Percentiles rank a stretch among this genome's conserved stretches.
Evolutionary conservation across 2,329 filamentous ascomycete genomes (phyloP).

Genomic region (Fusarium dimerum): DNA sequence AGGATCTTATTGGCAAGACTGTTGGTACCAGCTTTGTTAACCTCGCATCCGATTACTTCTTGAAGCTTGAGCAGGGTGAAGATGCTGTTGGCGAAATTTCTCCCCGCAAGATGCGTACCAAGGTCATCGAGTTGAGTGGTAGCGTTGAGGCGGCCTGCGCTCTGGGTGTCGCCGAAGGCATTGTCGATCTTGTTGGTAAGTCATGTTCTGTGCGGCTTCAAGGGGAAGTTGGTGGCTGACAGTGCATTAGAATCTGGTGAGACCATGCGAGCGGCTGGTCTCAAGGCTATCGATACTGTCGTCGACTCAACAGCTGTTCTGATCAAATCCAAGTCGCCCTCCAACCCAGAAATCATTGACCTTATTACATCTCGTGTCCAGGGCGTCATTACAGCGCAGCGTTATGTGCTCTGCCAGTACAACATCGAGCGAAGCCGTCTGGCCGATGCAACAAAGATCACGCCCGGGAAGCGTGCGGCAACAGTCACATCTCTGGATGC

Average conservation of each 20-base stretch:
- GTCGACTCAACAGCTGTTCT: constrained; percentile 85
- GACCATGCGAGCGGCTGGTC: constrained; percentile 93
- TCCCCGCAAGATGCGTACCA: constrained; percentile 68
- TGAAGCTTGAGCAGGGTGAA: constrained; percentile 65
- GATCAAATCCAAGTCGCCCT: constrained; percentile 84
- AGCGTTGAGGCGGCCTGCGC: constrained; percentile 98
- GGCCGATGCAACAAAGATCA: constrained; percentile 69
- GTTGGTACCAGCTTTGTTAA: constrained; percentile 95
- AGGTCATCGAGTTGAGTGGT: constrained; percentile 91
- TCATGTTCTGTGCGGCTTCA: constrained; percentile 23
- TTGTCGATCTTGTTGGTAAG: constrained; percentile 94
- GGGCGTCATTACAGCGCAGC: constrained; percentile 93
- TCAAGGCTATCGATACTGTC: constrained; percentile 93
- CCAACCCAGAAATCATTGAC: constrained; percentile 77
- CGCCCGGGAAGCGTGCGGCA: constrained; percentile 89
- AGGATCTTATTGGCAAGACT: constrained; percentile 86
- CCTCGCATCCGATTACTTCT: constrained; percentile 82
- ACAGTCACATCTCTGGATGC: constrained; percentile 89
- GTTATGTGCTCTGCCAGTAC: constrained; percentile 94
- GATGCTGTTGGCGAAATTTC: constrained; percentile 39
- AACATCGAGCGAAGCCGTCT: constrained; percentile 79
- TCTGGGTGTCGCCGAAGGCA: constrained; percentile 91
- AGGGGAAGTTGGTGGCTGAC: constrained; percentile 13
- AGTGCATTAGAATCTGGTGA: constrained; percentile 79
- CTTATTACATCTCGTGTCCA: constrained; percentile 84